Evolutionary conservation across 2,329 filamentous ascomycete genomes (phyloP).

Genomic region (Talaromyces sp.): DNA sequence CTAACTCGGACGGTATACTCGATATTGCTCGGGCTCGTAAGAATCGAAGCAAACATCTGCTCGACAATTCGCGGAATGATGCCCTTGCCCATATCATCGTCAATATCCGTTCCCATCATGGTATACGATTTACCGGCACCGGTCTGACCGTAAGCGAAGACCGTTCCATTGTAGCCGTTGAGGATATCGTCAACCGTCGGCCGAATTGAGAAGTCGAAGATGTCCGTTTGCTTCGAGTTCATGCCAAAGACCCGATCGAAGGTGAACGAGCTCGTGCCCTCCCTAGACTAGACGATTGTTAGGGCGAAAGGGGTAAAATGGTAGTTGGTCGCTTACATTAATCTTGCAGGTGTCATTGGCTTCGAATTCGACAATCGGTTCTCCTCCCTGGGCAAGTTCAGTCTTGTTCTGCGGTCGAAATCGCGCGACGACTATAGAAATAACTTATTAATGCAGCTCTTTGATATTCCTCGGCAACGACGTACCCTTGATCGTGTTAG

Average conservation of each 20-base stretch:
- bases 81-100: slow-evolving; percentile 81
- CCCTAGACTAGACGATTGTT: slow-evolving; percentile 63
- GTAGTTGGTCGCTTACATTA: slow-evolving; percentile 58
- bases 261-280: slow-evolving; percentile 82
- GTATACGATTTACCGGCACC: slow-evolving; percentile 98
- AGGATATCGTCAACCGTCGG: slow-evolving; percentile 96
- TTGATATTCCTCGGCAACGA: slow-evolving; percentile 9
- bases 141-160: slow-evolving; percentile 98
- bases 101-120: slow-evolving; percentile 97
- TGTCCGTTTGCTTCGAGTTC: slow-evolving; percentile 82
- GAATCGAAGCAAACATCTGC: slow-evolving; percentile 94
- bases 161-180: slow-evolving; percentile 98
- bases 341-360: slow-evolving; percentile 84
- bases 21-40: slow-evolving; percentile 86
- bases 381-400: slow-evolving; percentile 84
- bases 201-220: slow-evolving; percentile 97
- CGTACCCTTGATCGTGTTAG: slow-evolving; percentile 57
- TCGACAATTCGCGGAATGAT: slow-evolving; percentile 96
- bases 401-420: slow-evolving; percentile 96
- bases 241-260: slow-evolving; percentile 98
- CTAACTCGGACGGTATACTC: slow-evolving; percentile 98
- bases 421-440: slow-evolving; percentile 76
- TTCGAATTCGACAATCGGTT: slow-evolving; percentile 87
- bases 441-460: slow-evolving; percentile 9
- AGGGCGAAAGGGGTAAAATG: neutral